Evolutionary conservation across 331 rosid genomes (phyloP).

Genomic region (Prunus yedoensis): DNA sequence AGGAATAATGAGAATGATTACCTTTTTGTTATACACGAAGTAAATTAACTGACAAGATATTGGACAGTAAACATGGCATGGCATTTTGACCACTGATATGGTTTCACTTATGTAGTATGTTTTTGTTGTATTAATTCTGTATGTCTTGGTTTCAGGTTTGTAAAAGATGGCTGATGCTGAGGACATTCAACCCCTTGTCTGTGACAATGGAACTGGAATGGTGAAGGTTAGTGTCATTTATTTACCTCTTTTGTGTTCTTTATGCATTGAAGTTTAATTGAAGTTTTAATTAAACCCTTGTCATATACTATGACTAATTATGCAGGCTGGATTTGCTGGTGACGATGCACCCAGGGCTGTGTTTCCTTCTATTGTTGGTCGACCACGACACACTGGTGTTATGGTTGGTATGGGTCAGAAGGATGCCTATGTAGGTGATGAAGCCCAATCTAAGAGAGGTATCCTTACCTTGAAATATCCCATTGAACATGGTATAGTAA

Average conservation of each 20-base stretch:
- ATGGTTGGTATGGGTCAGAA: conserved; percentile 97
- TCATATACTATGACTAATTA: background rate
- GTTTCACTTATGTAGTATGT: background rate
- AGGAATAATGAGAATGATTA: no score
- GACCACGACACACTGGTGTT: conserved; percentile 88
- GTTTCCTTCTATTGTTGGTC: conserved; percentile 84
- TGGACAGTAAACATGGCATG: background rate
- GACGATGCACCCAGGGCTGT: conserved; percentile 97
- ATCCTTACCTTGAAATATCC: conserved; percentile 86
- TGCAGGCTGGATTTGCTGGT: conserved; percentile 93
- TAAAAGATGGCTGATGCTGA: conserved; percentile 74
- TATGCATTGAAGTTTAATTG: background rate
- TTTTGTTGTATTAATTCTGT: background rate
- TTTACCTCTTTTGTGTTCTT: background rate
- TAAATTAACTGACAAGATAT: background rate
- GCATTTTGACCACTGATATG: background rate
- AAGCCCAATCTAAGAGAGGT: conserved; percentile 88
- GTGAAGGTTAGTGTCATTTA: conserved; percentile 60
- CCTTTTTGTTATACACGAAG: background rate
- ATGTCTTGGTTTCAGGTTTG: conserved; percentile 28
- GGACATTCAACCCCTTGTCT: conserved; percentile 90
- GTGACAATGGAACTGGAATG: conserved; percentile 97
- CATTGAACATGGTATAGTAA: conserved; percentile 90
- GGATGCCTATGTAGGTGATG: conserved; percentile 91
- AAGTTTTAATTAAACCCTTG: background rate